Evolutionary conservation across 129 eudicot genomes (phyloP).

Genomic region (Oenanthe sinensis): DNA sequence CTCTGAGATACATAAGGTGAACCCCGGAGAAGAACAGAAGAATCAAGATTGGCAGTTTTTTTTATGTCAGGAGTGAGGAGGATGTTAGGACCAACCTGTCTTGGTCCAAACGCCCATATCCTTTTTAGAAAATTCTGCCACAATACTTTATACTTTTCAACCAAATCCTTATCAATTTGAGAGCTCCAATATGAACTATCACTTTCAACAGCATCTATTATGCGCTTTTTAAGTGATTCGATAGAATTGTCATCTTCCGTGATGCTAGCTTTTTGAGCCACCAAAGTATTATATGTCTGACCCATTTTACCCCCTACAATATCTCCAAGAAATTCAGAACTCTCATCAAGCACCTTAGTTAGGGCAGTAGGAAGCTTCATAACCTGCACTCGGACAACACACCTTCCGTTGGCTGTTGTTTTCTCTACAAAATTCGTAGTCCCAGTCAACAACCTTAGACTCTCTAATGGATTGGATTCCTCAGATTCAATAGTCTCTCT

Average conservation of each 20-base stretch:
- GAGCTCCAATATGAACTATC: conserved; percentile 33
- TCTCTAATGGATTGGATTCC: conserved; percentile 48
- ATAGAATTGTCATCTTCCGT: conserved; percentile 54
- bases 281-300: conserved; percentile 41
- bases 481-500: conserved; percentile 87
- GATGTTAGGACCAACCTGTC: conserved; percentile 89
- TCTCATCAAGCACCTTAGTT: conserved; percentile 78
- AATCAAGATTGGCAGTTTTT: conserved; percentile 14
- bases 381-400: conserved; percentile 68
- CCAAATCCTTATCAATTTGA: conserved; percentile 42
- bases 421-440: conserved; percentile 54
- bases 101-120: conserved; percentile 91
- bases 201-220: conserved; percentile 66
- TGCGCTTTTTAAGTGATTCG: conserved; percentile 61
- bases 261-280: conserved; percentile 31
- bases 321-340: conserved; percentile 62
- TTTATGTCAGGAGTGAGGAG: conserved; percentile 61
- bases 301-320: conserved; percentile 68
- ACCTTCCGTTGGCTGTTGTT: conserved; percentile 84
- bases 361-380: conserved; percentile 82
- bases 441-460: conserved; percentile 41
- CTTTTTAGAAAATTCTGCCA: conserved; percentile 61
- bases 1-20: conserved; percentile 59
- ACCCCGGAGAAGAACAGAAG: conserved; percentile 49
- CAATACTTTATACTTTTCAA: conserved; percentile 40